Conservation (phyloP, 371 early-diverging fungal genomes). For the Dipsacomyces acuminosporus region DNA sequence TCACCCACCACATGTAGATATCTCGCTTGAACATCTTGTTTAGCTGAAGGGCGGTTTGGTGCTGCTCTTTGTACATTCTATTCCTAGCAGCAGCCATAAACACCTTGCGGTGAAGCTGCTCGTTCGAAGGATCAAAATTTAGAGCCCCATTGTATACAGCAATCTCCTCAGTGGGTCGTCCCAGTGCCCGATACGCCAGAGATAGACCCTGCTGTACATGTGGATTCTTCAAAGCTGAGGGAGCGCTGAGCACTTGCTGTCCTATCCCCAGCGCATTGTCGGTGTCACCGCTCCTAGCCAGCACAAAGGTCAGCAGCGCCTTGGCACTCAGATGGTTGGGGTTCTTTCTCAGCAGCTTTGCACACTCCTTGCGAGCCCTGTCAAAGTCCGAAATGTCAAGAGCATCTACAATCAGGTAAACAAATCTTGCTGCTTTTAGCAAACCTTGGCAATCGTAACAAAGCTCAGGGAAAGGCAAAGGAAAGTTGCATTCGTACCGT, state of each 20-base stretch:
- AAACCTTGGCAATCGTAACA: too few relatives aligned
- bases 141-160: slow-evolving; percentile 70
- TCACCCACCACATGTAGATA: slow-evolving; percentile 84
- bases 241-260: slow-evolving; percentile 58
- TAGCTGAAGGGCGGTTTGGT: slow-evolving; percentile 75
- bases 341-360: slow-evolving; percentile 26
- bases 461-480: too few relatives aligned
- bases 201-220: slow-evolving; percentile 69
- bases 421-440: too few relatives aligned
- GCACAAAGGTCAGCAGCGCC: slow-evolving; percentile 74
- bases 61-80: slow-evolving; percentile 68
- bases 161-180: slow-evolving; percentile 60
- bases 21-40: slow-evolving; percentile 72
- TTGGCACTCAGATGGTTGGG: slow-evolving; percentile 29
- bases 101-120: slow-evolving; percentile 70
- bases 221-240: slow-evolving; percentile 59
- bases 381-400: slow-evolving; percentile 19
- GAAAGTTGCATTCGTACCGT: too few relatives aligned
- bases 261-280: slow-evolving; percentile 71
- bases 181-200: slow-evolving; percentile 60
- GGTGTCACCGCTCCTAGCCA: slow-evolving; percentile 61
- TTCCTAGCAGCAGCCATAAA: slow-evolving; percentile 81
- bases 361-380: slow-evolving; percentile 30
- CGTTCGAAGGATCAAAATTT: slow-evolving; percentile 59
- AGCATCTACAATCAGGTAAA: slow-evolving; percentile 22